Evolutionary conservation across 257 asterid species (phyloP).

Genomic region (Rauvolfia tetraphylla): DNA sequence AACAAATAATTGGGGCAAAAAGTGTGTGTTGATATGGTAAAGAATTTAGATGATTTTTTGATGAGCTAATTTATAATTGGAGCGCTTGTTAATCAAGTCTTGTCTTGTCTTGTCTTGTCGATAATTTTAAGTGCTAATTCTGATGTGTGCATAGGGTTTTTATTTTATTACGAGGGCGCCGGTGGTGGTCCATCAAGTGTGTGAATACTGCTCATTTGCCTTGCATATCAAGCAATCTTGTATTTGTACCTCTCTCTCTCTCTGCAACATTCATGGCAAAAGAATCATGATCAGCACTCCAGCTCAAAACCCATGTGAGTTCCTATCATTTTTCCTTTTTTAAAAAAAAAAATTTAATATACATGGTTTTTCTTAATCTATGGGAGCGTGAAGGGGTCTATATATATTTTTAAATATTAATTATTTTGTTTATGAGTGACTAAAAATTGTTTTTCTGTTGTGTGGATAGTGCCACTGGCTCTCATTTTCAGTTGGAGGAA

Average conservation of each 20-base stretch:
- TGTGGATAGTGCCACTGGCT: neutral
- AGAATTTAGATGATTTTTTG: neutral
- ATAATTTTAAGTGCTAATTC: neutral
- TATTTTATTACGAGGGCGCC: neutral
- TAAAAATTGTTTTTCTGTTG: too few species aligned
- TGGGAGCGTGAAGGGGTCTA: constrained; percentile 3
- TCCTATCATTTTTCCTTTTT: constrained; percentile 56
- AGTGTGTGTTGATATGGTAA: too few species aligned
- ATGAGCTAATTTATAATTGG: neutral
- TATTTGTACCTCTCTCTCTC: constrained; percentile 13
- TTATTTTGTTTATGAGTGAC: too few species aligned
- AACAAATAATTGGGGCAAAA: too few species aligned
- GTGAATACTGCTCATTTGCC: constrained; percentile 65
- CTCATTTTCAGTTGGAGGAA: neutral
- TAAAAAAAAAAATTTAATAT: too few species aligned
- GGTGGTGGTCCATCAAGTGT: constrained; percentile 78
- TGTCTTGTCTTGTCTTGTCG: neutral
- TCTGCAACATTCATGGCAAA: constrained; percentile 53
- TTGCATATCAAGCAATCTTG: constrained; percentile 81
- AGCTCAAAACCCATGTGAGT: constrained; percentile 76
- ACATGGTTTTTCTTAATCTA: neutral
- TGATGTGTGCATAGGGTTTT: neutral
- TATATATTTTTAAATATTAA: neutral
- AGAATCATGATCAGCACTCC: constrained; percentile 73
- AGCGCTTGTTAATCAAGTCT: neutral